Evolutionary conservation across 2,329 filamentous ascomycete genomes (phyloP), one percentile per base, ranked within the genome.

Genomic region (Colletotrichum sp.): DNA sequence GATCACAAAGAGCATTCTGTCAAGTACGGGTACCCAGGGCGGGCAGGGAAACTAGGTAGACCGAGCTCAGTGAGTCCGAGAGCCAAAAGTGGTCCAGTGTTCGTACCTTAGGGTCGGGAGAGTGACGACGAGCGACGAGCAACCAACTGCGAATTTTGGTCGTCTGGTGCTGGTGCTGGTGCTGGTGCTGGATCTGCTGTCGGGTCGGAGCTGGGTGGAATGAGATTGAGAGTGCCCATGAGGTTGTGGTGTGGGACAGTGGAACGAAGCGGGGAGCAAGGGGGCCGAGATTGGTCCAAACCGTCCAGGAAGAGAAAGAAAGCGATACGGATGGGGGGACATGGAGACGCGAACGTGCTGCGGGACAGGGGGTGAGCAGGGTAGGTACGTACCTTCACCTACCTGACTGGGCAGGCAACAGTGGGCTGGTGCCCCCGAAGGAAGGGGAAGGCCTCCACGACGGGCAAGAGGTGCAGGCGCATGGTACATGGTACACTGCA

Each of bases 261-360:
- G 70, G 70, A 65, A 34, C 64, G 55, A 68, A 76, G 73, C 64
- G 64, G 64, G 59, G 73, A 64, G 44, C 70, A 76, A 76, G 74
- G 64, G 74, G 64, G 59, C 49, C 70, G 71, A 73, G 73, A 76
- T 76, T 69, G 64, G 73, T 32, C 70, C 70, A 76, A 76, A 65
- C 62, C 63, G 61, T 72, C 69, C 73, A 68, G 57, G 61, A 73
- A 73, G 70, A 73, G 73, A 64, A 57, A 73, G 57, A 76, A 68
- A 76, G 69, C 70, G 74, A 76, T 73, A 74, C 59, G 70, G 73
- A 63, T 13, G 57, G 32, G 73, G 69, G 25, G 16, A 22, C 25
- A 63, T 74, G 71, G 59, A 70, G 71, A 67, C 72, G 25, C 15
- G 67, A 63, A 70, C 39, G 25, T 70, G 71, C 59, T 44, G 59